Evolutionary conservation across 257 asterid species (phyloP), one percentile per base, ranked within the genome.

Genomic region (Nyctanthes arbortristis): DNA sequence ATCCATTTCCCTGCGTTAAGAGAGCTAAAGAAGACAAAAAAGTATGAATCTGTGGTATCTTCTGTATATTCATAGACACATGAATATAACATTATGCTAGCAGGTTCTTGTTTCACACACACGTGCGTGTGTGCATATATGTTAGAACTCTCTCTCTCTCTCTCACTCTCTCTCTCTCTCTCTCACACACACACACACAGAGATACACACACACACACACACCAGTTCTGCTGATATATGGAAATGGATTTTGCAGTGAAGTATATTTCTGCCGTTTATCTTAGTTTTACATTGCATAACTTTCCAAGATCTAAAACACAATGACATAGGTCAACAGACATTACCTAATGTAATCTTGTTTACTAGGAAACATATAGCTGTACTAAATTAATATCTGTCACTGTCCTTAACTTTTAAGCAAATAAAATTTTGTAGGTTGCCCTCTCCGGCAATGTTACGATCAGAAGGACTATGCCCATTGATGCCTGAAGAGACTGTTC

Each of bases 401-500:
- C 1, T 63, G 32, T 65, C 45, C 68, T 29, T 57, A 25, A 12
- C 25, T 63, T 60, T 73, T 67, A 18, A 39, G 28, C 60, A 45
- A 67, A 36, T 66, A 40, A 39, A 35, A 20, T 70, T 43, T 34
- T 67, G 79, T 84, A 94, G 99, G 90, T 73, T 94, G 65, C 97
- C 97, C 12, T 85, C 96, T 30, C 84, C 97, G 18, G 67, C 72
- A 65, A 84, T 70, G 52, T 80, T 91, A 22, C 84, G 78, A 80
- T 77, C 85, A 4, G 99, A 94, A 89, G 99, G 97, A 54, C 78
- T 94, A 65, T 94, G 99, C 34, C 99, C 99, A 18, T 75, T 94
- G 84, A 94, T 88, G 99, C 99, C 99, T 6, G 99, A 94, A 85
- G 99, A 94, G 76, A 94, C 99, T 1, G 97, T 80, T 32, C 97